These are phyloP conservation scores for Backusella parvicylindrica DNA, from an alignment of 192 early-diverging fungal genomes.

Conservation along the genomic window DNA sequence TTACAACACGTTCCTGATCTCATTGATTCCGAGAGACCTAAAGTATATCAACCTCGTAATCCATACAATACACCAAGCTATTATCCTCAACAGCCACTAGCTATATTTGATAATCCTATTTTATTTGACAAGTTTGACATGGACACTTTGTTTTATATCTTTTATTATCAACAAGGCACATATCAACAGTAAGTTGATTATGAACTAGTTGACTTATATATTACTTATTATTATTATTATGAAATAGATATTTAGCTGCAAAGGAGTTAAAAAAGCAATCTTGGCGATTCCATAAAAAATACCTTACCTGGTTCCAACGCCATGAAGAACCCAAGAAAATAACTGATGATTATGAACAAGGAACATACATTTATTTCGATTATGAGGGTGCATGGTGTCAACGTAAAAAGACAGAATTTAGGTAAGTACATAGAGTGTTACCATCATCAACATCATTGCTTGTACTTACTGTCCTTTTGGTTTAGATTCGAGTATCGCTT, in stretches of 20 bases:
- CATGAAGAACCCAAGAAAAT: constrained; percentile 94
- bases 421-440: constrained; percentile 32
- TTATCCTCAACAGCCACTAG: constrained; percentile 84
- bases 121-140: constrained; percentile 91
- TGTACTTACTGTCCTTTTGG: not conserved
- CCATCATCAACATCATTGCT: not conserved
- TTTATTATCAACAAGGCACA: constrained; percentile 96
- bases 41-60: constrained; percentile 71
- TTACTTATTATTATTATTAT: not conserved
- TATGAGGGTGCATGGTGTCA: constrained; percentile 98
- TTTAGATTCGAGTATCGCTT: constrained; percentile 31
- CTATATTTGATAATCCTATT: constrained; percentile 78
- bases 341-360: constrained; percentile 96
- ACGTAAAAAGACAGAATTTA: constrained; percentile 91
- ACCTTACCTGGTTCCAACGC: constrained; percentile 97
- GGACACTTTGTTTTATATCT: constrained; percentile 96
- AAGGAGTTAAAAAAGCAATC: constrained; percentile 93
- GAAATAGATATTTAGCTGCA: constrained; percentile 76
- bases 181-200: constrained; percentile 70
- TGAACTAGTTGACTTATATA: not conserved
- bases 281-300: constrained; percentile 99
- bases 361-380: constrained; percentile 98
- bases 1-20: constrained; percentile 79
- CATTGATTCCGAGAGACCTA: constrained; percentile 80
- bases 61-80: constrained; percentile 84